Percentiles rank a stretch among this genome's conserved stretches.
phyloP scores from a whole-genome alignment of 2,329 filamentous ascomycete species.

The Triangularia setosa region DNA sequence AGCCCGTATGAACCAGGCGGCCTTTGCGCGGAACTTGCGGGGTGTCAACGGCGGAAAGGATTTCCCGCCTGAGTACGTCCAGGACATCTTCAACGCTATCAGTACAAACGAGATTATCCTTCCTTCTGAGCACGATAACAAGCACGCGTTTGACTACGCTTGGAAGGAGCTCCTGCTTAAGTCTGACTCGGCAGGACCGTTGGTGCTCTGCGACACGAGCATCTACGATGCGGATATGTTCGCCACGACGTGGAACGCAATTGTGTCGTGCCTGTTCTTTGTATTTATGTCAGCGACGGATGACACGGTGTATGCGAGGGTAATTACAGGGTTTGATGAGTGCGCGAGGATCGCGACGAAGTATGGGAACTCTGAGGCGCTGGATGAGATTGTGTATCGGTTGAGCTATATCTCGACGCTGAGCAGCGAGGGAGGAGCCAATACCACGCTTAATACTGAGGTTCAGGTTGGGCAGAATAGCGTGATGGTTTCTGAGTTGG shows the following conservation, averaged over 20 bases:
- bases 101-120: constrained; percentile 91
- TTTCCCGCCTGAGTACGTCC: constrained; percentile 77
- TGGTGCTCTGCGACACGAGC: constrained; percentile 83
- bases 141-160: constrained; percentile 93
- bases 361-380: constrained; percentile 76
- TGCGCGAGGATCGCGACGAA: constrained; percentile 88
- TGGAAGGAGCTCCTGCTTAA: constrained; percentile 94
- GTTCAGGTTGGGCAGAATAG: constrained; percentile 87
- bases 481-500: constrained; percentile 97
- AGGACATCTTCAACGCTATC: constrained; percentile 87
- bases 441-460: constrained; percentile 88
- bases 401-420: constrained; percentile 88
- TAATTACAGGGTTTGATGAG: constrained; percentile 93
- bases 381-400: constrained; percentile 90
- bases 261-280: constrained; percentile 91
- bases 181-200: constrained; percentile 67
- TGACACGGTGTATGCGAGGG: constrained; percentile 87
- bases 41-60: constrained; percentile 84
- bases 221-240: constrained; percentile 98
- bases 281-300: constrained; percentile 99
- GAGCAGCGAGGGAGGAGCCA: constrained; percentile 69
- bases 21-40: constrained; percentile 85
- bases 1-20: constrained; percentile 77
- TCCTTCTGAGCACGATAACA: constrained; percentile 94
- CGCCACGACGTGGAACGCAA: constrained; percentile 88